Evolutionary conservation across 1,284 basidiomycete species (phyloP), one percentile per base, ranked within the genome.

Genomic region (Austropuccinia psidii): DNA sequence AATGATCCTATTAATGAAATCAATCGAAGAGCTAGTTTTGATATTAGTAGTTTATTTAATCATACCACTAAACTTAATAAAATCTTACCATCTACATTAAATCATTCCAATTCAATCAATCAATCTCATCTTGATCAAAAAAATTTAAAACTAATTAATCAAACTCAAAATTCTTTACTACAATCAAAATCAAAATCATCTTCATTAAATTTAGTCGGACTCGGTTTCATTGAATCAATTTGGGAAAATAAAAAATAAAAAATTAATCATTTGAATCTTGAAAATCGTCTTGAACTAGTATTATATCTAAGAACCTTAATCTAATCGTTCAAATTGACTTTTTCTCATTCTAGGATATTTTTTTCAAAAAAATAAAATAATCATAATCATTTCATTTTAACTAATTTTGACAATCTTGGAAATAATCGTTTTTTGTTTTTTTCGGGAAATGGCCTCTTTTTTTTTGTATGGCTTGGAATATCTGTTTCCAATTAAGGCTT

Each of bases 11-110:
- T 13, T 39, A 45, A 65, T 1, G 39, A 45, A 27, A 33, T 33
- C 21, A 49, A 33, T 49, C 43, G 62, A 8, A 29, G 62, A 33
- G 62, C 62, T 21, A 65, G 62, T 47, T 65, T 65, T 47, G 62
- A 65, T 33, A 33, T 65, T 13, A 31, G 43, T 50, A 49, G 45
- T 50, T 47, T 65, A 13, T 37, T 37, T 39, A 58, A 58, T n/a
- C 27, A 33, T 1, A 33, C 55, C 33, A n/a, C 55, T 8, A 58
- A 58, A 13, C 55, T 58, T 39, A 5, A 24, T 7, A 58, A 58
- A 37, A 33, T 21, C 21, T 39, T 33, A 17, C 55, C 55, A 19
- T 58, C 55, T 27, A 27, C 35, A 21, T 37, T 58, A 19, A 31
- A 37, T 21, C 35, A 37, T 39, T 58, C 55, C 33, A 9, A 3